Conservation (phyloP, 1,139 yeast species). For the Yamadazyma diospyri region DNA sequence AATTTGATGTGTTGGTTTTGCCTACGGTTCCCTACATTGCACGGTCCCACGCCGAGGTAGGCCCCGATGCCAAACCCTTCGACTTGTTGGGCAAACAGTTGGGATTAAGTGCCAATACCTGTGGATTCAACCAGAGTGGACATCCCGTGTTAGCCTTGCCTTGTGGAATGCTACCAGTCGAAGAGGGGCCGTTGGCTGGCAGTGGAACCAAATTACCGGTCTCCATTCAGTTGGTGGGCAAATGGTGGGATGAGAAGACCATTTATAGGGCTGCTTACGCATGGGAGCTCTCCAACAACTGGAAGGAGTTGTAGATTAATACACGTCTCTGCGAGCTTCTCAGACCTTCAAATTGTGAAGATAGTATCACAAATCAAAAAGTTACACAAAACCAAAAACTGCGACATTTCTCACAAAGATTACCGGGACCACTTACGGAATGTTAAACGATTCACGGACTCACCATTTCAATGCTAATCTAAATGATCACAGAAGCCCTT, state of each 20-base stretch:
- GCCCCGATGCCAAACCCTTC: constrained; percentile 13
- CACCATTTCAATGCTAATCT: no score
- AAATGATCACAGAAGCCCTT: no score
- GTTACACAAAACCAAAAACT: no score
- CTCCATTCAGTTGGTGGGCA: constrained; percentile 19
- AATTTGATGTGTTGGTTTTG: constrained; percentile 12
- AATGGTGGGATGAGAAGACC: constrained; percentile 14
- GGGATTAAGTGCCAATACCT: constrained; percentile 33
- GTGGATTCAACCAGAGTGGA: constrained; percentile 32
- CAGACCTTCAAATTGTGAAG: no score
- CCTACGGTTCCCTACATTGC: constrained; percentile 14
- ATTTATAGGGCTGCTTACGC: constrained; percentile 20
- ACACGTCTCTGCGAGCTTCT: no score
- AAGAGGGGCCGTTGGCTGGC: constrained; percentile 19
- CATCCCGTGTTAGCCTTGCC: constrained; percentile 34
- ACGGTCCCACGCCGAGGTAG: constrained; percentile 13
- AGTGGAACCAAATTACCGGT: constrained; percentile 26
- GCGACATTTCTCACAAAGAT: no score
- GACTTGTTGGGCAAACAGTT: constrained; percentile 21
- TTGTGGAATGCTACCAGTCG: constrained; percentile 23
- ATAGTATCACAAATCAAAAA: no score
- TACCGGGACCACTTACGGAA: no score
- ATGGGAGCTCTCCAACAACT: constrained; percentile 27
- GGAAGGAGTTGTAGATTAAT: constrained; percentile 15
- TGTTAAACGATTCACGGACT: no score